Percentiles rank a stretch among this genome's conserved stretches.
These are phyloP conservation scores for Tremellales sp. DNA, from an alignment of 1,284 basidiomycete species.

Conservation along the genomic window DNA sequence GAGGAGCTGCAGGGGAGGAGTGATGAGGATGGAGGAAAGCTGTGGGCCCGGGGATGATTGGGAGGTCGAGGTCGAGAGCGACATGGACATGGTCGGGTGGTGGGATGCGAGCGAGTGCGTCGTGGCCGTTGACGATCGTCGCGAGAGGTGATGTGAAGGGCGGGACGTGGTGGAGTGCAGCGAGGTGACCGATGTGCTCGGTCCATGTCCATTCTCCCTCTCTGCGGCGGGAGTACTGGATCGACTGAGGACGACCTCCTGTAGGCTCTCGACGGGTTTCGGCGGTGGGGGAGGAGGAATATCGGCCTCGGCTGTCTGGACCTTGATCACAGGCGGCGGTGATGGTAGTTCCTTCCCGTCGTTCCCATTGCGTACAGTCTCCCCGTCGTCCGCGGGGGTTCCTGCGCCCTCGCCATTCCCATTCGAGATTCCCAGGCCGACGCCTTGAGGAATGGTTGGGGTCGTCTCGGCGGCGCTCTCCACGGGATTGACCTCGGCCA, in stretches of 20 bases:
- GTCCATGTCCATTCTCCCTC: slow-evolving; percentile 6
- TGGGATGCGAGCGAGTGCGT: slow-evolving; percentile 32
- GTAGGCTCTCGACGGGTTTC: slow-evolving; percentile 14
- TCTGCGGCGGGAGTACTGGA: slow-evolving; percentile 15
- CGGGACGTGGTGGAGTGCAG: slow-evolving; percentile 17
- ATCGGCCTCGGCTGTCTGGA: background rate
- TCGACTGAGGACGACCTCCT: slow-evolving; percentile 29
- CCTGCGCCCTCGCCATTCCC: too few relatives aligned
- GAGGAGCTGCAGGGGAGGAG: slow-evolving; percentile 82
- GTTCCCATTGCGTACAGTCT: too few relatives aligned
- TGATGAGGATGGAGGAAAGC: slow-evolving; percentile 56
- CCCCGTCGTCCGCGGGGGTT: too few relatives aligned
- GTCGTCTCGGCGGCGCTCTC: too few relatives aligned
- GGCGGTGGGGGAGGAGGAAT: slow-evolving; percentile 7
- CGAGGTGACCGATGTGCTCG: slow-evolving; percentile 20
- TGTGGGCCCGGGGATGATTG: slow-evolving; percentile 24
- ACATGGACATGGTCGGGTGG: slow-evolving; percentile 13
- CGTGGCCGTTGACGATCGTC: slow-evolving; percentile 33
- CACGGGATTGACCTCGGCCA: too few relatives aligned
- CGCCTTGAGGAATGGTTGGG: too few relatives aligned
- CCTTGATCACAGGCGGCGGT: background rate
- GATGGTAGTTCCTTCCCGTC: background rate
- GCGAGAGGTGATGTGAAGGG: slow-evolving; percentile 24
- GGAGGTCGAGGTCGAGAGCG: slow-evolving; percentile 1
- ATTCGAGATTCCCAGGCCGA: background rate